phyloP scores from a whole-genome alignment of 768 basidiomycete species.

The Exsudoporus frostii region DNA sequence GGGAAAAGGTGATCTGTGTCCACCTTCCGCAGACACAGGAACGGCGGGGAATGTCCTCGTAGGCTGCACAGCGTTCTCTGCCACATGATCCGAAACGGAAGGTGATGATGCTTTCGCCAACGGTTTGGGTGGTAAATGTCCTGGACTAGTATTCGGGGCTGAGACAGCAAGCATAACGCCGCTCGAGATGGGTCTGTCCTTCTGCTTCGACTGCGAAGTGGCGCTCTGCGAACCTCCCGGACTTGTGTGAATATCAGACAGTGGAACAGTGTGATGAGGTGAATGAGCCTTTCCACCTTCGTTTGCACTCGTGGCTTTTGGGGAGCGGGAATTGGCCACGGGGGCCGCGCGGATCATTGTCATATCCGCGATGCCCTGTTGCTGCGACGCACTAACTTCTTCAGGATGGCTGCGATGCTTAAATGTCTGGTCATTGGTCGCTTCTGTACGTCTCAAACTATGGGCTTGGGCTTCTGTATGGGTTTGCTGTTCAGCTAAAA shows the following conservation, averaged over 20 bases:
- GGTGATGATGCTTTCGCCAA: not conserved
- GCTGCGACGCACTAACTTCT: conserved; percentile 16
- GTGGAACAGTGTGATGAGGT: not conserved
- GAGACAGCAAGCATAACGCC: conserved; percentile 15
- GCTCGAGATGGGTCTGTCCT: conserved; percentile 12
- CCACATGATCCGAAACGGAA: not conserved
- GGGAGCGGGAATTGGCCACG: not conserved
- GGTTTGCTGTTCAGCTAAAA: conserved; percentile 10
- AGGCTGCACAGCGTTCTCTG: not conserved
- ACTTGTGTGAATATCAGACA: not conserved
- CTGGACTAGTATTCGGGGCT: not conserved
- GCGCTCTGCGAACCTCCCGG: not conserved
- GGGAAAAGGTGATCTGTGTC: conserved; percentile 8
- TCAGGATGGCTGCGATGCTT: not conserved
- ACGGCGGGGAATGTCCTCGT: conserved; percentile 4
- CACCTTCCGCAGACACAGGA: conserved; percentile 10
- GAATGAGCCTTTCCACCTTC: not conserved
- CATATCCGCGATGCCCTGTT: conserved; percentile 27
- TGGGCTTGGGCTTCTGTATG: conserved; percentile 6
- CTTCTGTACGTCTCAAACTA: not conserved
- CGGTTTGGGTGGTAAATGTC: conserved; percentile 2
- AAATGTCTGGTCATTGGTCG: not conserved
- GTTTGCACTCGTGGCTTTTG: conserved; percentile 5
- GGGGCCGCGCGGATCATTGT: conserved; percentile 25
- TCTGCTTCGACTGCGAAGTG: not conserved